phyloP scores from a whole-genome alignment of 495 filamentous ascomycete species.

The Coniosporium apollinis region DNA sequence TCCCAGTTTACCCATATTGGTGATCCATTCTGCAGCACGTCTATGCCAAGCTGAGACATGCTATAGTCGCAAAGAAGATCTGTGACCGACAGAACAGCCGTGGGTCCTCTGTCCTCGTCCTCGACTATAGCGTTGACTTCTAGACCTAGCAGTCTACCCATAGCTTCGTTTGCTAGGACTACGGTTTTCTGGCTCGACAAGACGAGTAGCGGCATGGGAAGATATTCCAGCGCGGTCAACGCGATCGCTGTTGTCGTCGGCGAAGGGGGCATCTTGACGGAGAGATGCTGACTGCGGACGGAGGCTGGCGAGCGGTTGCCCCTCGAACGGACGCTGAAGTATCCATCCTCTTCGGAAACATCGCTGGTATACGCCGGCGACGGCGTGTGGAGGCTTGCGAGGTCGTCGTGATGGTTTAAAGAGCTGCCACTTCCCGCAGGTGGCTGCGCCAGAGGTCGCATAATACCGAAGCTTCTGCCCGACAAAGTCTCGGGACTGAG shows the following conservation, averaged over 20 bases:
- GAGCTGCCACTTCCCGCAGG: too few relatives aligned
- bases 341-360: too few relatives aligned
- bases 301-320: too few relatives aligned
- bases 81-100: conserved; percentile 15
- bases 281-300: too few relatives aligned
- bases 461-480: too few relatives aligned
- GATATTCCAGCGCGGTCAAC: conserved; percentile 48
- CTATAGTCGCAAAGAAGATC: conserved; percentile 38
- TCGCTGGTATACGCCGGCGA: too few relatives aligned
- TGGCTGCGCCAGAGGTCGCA: too few relatives aligned
- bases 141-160: conserved; percentile 44
- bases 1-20: conserved; percentile 27
- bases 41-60: conserved; percentile 42
- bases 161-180: conserved; percentile 52
- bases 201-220: conserved; percentile 49
- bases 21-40: conserved; percentile 39
- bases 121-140: conserved; percentile 7
- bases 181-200: conserved; percentile 45
- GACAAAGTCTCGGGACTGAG: too few relatives aligned
- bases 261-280: conserved; percentile 9
- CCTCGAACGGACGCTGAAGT: too few relatives aligned
- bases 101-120: neutral
- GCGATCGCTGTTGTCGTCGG: conserved; percentile 24
- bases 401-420: too few relatives aligned
- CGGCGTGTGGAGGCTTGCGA: too few relatives aligned